Percentiles rank a stretch among this genome's conserved stretches.
phyloP scores from a whole-genome alignment of 768 basidiomycete species.

The Neoboletus magnificus region DNA sequence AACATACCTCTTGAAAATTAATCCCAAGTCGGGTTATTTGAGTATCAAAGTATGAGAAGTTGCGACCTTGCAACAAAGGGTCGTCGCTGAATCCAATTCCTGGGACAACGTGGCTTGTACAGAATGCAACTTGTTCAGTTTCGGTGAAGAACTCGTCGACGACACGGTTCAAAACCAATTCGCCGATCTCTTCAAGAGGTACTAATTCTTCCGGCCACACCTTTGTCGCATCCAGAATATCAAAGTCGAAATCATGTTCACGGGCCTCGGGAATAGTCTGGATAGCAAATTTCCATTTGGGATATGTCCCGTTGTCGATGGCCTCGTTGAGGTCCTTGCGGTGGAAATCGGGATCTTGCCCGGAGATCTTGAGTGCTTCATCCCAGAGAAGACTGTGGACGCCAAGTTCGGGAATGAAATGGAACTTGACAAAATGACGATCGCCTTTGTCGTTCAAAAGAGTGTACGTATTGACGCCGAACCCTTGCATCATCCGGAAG shows the following conservation, averaged over 20 bases:
- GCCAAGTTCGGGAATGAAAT: constrained; percentile 78
- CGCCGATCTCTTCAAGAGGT: constrained; percentile 74
- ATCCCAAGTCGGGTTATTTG: constrained; percentile 76
- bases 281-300: constrained; percentile 79
- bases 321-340: constrained; percentile 85
- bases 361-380: constrained; percentile 77
- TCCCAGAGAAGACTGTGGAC: constrained; percentile 87
- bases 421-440: constrained; percentile 84
- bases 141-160: constrained; percentile 83
- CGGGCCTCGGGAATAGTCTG: constrained; percentile 57
- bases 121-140: constrained; percentile 87
- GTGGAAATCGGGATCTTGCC: constrained; percentile 91
- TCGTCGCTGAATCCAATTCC: constrained; percentile 74
- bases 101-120: constrained; percentile 59
- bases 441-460: constrained; percentile 65
- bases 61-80: constrained; percentile 78
- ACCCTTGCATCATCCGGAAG: constrained; percentile 86
- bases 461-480: constrained; percentile 84
- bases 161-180: constrained; percentile 59
- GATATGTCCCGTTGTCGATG: constrained; percentile 63
- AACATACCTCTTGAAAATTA: constrained; percentile 66
- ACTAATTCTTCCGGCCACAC: constrained; percentile 81
- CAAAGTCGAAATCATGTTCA: constrained; percentile 84
- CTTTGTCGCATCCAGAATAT: constrained; percentile 85
- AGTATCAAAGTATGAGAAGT: constrained; percentile 87